These are phyloP conservation scores for Alternaria hordeiaustralica DNA, from an alignment of 2,329 filamentous ascomycete species.

Conservation along the genomic window DNA sequence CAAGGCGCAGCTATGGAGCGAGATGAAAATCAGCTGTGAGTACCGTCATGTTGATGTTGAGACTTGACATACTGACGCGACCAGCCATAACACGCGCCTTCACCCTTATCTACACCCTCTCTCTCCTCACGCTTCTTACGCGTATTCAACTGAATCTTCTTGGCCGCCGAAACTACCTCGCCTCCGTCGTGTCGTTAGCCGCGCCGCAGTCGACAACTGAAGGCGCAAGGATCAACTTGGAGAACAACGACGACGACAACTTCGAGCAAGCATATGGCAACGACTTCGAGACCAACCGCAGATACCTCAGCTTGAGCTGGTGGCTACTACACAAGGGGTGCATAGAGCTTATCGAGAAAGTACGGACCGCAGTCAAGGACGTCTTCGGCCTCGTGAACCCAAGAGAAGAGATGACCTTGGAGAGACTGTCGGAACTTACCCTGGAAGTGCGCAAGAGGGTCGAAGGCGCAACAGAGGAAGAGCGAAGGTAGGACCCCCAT, in stretches of 20 bases:
- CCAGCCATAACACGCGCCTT: constrained; percentile 88
- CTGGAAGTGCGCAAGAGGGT: constrained; percentile 83
- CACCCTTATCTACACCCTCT: constrained; percentile 89
- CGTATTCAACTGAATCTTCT: constrained; percentile 96
- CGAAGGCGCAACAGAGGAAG: constrained; percentile 74
- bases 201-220: constrained; percentile 68
- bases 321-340: constrained; percentile 94
- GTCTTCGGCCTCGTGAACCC: constrained; percentile 90
- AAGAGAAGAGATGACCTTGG: constrained; percentile 83
- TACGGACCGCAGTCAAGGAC: constrained; percentile 84
- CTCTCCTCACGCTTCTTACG: constrained; percentile 88
- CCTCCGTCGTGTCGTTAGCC: constrained; percentile 90
- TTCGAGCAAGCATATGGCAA: constrained; percentile 82
- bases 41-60: constrained; percentile 18
- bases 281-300: constrained; percentile 94
- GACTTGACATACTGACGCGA: constrained; percentile 23
- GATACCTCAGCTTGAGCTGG: constrained; percentile 97
- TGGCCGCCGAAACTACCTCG: constrained; percentile 92
- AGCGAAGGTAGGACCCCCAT: constrained; percentile 58
- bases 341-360: constrained; percentile 79
- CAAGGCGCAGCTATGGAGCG: constrained; percentile 95
- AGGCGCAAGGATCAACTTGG: constrained; percentile 79
- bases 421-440: constrained; percentile 79
- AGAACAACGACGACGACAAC: constrained; percentile 92
- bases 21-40: constrained; percentile 93